phyloP scores from a whole-genome alignment of 129 eudicot genomes.

The Helichrysum umbraculigerum region DNA sequence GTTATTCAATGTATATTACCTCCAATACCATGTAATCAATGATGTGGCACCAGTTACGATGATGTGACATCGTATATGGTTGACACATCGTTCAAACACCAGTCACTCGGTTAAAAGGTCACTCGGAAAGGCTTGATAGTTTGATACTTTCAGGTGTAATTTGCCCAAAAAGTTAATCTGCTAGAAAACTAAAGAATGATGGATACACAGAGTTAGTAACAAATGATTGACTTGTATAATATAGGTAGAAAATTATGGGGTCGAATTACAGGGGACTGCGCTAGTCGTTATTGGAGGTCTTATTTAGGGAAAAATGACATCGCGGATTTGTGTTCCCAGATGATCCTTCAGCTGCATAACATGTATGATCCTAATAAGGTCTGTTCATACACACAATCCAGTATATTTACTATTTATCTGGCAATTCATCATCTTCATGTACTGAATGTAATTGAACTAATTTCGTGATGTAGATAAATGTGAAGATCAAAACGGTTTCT shows the following conservation, averaged over 20 bases:
- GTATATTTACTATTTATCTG: not conserved
- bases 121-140: no score
- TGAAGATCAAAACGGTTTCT: conserved; percentile 80
- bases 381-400: conserved; percentile 19
- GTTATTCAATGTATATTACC: no score
- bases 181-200: not conserved
- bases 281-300: conserved; percentile 70
- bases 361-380: conserved; percentile 95
- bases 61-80: no score
- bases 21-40: no score
- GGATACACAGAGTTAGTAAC: not conserved
- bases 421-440: conserved; percentile 16
- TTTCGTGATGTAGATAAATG: conserved; percentile 64
- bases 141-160: not conserved
- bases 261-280: conserved; percentile 91
- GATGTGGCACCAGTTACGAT: no score
- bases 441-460: conserved; percentile 10
- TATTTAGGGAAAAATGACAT: conserved; percentile 66
- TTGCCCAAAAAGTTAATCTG: not conserved
- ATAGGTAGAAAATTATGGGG: conserved; percentile 82
- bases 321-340: conserved; percentile 86
- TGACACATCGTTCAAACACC: no score
- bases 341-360: conserved; percentile 96
- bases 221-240: not conserved
- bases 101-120: no score